phyloP scores from a whole-genome alignment of 2,329 filamentous ascomycete species.

The Penicillium sp. region DNA sequence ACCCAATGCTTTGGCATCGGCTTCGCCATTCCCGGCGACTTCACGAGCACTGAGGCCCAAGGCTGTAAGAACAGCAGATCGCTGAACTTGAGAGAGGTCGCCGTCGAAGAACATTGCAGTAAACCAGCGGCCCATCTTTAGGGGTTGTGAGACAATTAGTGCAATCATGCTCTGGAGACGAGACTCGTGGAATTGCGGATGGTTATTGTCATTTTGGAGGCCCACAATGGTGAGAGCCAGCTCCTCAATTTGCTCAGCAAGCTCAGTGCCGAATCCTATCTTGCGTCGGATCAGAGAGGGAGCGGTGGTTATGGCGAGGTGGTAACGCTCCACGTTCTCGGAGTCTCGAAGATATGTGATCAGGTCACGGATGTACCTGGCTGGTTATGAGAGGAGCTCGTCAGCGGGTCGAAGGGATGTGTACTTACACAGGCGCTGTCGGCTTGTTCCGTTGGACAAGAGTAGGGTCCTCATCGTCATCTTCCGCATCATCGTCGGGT shows the following conservation, averaged over 20 bases:
- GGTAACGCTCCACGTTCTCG: slow-evolving; percentile 79
- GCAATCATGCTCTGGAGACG: slow-evolving; percentile 77
- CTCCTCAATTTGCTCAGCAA: slow-evolving; percentile 76
- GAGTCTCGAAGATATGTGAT: slow-evolving; percentile 71
- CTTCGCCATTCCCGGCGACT: slow-evolving; percentile 67
- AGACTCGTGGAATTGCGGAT: slow-evolving; percentile 70
- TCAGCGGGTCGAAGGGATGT: background rate
- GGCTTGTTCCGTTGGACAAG: slow-evolving; percentile 77
- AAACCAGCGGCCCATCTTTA: slow-evolving; percentile 76
- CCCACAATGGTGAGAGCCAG: slow-evolving; percentile 71
- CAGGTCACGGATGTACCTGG: slow-evolving; percentile 73
- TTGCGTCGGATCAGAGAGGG: slow-evolving; percentile 81
- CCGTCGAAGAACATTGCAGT: slow-evolving; percentile 81
- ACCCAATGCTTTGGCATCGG: slow-evolving; percentile 42
- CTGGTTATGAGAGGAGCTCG: slow-evolving; percentile 6
- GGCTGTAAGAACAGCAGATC: slow-evolving; percentile 73
- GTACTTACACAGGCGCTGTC: slow-evolving; percentile 65
- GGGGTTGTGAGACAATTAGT: slow-evolving; percentile 68
- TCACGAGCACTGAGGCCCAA: slow-evolving; percentile 79
- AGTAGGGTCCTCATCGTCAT: slow-evolving; percentile 90
- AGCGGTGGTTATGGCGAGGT: slow-evolving; percentile 70
- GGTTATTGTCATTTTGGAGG: slow-evolving; percentile 77
- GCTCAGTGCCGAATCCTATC: slow-evolving; percentile 78
- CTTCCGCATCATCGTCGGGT: slow-evolving; percentile 79
- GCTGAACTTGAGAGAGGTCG: slow-evolving; percentile 82